phyloP scores from a whole-genome alignment of 2,329 filamentous ascomycete genomes.

The Alternaria consortialis region DNA sequence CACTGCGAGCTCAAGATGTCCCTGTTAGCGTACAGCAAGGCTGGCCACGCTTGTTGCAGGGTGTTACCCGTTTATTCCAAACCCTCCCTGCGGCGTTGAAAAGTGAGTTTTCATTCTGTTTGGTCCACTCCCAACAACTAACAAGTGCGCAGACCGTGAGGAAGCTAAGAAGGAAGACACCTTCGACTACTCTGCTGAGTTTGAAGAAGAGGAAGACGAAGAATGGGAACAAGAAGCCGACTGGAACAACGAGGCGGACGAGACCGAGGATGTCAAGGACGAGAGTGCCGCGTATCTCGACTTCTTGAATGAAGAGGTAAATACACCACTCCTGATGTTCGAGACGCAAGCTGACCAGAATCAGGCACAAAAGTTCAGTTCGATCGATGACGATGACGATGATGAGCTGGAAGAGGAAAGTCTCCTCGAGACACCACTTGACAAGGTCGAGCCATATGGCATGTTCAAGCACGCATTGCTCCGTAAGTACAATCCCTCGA shows the following conservation, averaged over 20 bases:
- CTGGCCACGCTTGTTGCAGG: constrained; percentile 90
- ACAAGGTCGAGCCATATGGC: constrained; percentile 93
- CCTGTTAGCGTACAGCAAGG: constrained; percentile 93
- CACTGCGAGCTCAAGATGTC: constrained; percentile 80
- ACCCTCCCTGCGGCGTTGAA: constrained; percentile 87
- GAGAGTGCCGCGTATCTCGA: constrained; percentile 95
- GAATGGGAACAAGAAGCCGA: constrained; percentile 82
- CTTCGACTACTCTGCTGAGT: constrained; percentile 79
- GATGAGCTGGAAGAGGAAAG: constrained; percentile 93
- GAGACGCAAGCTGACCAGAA: constrained; percentile 36
- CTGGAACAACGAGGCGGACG: constrained; percentile 71
- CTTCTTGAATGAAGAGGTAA: constrained; percentile 89
- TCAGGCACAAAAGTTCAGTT: constrained; percentile 83
- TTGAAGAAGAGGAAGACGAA: constrained; percentile 77
- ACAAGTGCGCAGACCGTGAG: constrained; percentile 72
- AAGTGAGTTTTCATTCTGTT: constrained; percentile 63
- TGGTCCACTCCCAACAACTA: constrained; percentile 29
- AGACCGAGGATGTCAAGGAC: constrained; percentile 76
- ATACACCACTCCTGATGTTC: constrained; percentile 26
- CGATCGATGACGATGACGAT: constrained; percentile 75
- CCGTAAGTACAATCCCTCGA: constrained; percentile 67
- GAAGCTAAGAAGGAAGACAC: constrained; percentile 87
- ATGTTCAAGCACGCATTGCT: constrained; percentile 84
- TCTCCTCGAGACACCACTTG: constrained; percentile 89
- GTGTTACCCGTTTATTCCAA: constrained; percentile 90